phyloP scores from a whole-genome alignment of 108 stramenopile genomes.

The Chaetoceros tenuissimus region DNA sequence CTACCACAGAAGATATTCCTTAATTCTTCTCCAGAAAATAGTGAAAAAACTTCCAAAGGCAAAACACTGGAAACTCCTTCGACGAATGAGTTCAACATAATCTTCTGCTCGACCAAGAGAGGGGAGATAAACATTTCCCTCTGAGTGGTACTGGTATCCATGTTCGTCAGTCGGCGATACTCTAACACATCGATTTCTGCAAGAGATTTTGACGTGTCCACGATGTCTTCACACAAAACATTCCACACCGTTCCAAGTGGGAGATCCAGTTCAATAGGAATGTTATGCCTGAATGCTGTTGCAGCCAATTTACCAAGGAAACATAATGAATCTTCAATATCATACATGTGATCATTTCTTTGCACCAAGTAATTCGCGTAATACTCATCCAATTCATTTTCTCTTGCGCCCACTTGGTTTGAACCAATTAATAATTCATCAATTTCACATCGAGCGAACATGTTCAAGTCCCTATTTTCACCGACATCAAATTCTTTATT shows the following conservation, averaged over 20 bases:
- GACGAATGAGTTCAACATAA: conserved; percentile 77
- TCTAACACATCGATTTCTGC: conserved; percentile 67
- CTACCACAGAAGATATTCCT: conserved; percentile 86
- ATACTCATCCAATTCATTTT: too few relatives aligned
- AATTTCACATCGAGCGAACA: conserved; percentile 54
- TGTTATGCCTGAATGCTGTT: conserved; percentile 83
- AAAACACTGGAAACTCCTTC: conserved; percentile 88
- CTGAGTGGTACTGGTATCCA: background rate
- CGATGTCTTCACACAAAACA: conserved; percentile 47
- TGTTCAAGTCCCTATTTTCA: conserved; percentile 63
- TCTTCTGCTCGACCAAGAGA: conserved; percentile 45
- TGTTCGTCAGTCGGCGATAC: conserved; percentile 19
- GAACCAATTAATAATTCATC: too few relatives aligned
- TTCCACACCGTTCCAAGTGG: conserved; percentile 70
- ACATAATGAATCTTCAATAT: conserved; percentile 62
- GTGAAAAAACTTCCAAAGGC: conserved; percentile 82
- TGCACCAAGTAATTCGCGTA: too few relatives aligned
- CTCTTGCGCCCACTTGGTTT: too few relatives aligned
- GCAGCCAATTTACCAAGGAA: conserved; percentile 92
- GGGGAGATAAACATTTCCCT: background rate
- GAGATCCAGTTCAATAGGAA: conserved; percentile 78
- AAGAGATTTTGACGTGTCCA: conserved; percentile 16
- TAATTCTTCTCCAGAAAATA: conserved; percentile 82
- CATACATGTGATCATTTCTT: conserved; percentile 46
- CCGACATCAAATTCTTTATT: conserved; percentile 63